Percentiles rank a stretch among this genome's conserved stretches.
These are phyloP conservation scores for Alternaria tenuissima DNA, from an alignment of 2,329 filamentous ascomycete species.

Conservation along the genomic window DNA sequence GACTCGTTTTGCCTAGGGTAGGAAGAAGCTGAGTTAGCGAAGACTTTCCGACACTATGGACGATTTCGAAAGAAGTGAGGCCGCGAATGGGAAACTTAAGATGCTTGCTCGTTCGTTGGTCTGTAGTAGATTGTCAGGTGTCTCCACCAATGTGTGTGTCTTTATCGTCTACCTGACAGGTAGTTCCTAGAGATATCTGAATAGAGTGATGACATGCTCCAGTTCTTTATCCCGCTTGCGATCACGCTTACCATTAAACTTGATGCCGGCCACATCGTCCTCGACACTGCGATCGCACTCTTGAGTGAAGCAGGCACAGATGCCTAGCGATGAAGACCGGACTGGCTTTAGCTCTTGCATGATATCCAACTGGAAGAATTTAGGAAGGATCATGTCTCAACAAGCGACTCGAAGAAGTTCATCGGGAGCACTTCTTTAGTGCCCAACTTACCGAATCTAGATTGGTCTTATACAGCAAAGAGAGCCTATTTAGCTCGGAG, in stretches of 20 bases:
- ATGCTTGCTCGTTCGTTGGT: too few species aligned
- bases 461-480: not conserved
- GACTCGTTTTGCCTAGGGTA: conserved; percentile 1
- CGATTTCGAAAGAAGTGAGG: not conserved
- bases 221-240: too few species aligned
- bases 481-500: not conserved
- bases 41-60: conserved; percentile 1
- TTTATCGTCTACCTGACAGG: too few species aligned
- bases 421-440: not conserved
- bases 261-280: too few species aligned
- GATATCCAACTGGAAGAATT: not conserved
- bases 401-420: not conserved
- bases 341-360: not conserved
- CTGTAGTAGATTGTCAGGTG: too few species aligned
- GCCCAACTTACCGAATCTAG: not conserved
- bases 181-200: too few species aligned
- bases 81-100: too few species aligned
- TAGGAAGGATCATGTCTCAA: not conserved
- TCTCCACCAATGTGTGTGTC: too few species aligned
- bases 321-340: not conserved
- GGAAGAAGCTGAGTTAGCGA: conserved; percentile 2
- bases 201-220: too few species aligned
- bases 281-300: too few species aligned
- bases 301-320: not conserved
- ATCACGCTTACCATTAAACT: too few species aligned